Evolutionary conservation across 371 early-diverging fungal genomes (phyloP), one percentile per base, ranked within the genome.

Genomic region (Smittium culicis): DNA sequence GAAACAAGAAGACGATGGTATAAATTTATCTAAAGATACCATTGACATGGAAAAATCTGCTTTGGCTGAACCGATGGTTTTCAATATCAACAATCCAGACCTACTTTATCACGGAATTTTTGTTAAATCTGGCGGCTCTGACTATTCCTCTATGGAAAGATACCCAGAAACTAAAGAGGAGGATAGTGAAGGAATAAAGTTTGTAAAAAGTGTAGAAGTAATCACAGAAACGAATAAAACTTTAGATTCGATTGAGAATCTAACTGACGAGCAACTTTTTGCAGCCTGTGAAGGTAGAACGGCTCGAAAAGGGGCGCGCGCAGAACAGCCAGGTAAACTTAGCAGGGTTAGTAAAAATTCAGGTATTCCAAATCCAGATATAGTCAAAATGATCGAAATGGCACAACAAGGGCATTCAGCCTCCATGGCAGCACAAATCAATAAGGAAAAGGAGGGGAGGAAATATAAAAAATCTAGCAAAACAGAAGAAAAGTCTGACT

Each of bases 231-330:
- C 17, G 80, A 77, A 25, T 81, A 80, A 81, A 34, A 71, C 75
- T 60, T 79, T 79, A 61, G 82, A 83, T 65, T 90, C 85, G 68
- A 80, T 82, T 0, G 80, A 88, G 56, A 85, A 84, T 65, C 72
- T 94, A 34, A 80, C 88, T 0, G 95, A 96, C 71, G 84, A 82
- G 34, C 94, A 93, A 71, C 76, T 96, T 54, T 88, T 96, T 73
- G 83, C 81, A n/a, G 92, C 92, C 1, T 96, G 96, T 71, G 96
- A 89, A 74, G 93, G 96, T 0, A 79, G 95, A 63, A 93, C 89
- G 30, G 93, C 93, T 16, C 79, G 92, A 33, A 93, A 92, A 71
- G 95, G 95, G 16, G 95, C 94, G 0, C 80, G 93, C 33, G 86
- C 84, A 14, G 86, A 91, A 66, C 92, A 92, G 68, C 82, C 78